A percentile compares a stretch with the other conserved stretches of the same genome.
phyloP scores from a whole-genome alignment of 805 yeast species.

The Spathaspora hagerdaliae region DNA sequence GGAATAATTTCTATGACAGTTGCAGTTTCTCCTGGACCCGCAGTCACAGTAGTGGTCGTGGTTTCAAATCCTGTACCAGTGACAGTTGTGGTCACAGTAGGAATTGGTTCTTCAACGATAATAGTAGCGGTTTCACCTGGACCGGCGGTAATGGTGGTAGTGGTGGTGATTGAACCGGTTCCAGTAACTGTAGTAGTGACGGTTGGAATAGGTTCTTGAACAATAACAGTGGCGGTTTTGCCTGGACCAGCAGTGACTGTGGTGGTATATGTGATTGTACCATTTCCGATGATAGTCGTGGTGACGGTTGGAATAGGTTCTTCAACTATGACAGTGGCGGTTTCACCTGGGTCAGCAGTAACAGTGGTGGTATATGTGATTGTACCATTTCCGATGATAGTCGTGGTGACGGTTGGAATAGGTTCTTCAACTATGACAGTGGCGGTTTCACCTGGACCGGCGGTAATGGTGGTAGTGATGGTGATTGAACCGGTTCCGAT shows the following conservation, averaged over 20 bases:
- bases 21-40: slow-evolving; percentile 14
- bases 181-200: neutral
- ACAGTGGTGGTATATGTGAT: slow-evolving; percentile 16
- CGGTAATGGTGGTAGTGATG: too few relatives aligned
- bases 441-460: slow-evolving; percentile 17
- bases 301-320: slow-evolving; percentile 14
- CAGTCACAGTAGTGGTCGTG: slow-evolving; percentile 11
- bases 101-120: slow-evolving; percentile 7
- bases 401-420: slow-evolving; percentile 11
- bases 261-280: slow-evolving; percentile 6
- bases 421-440: slow-evolving; percentile 21
- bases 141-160: slow-evolving; percentile 2
- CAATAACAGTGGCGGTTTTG: slow-evolving; percentile 15
- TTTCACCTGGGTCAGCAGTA: slow-evolving; percentile 10
- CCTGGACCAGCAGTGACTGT: slow-evolving; percentile 9
- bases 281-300: slow-evolving; percentile 13
- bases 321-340: slow-evolving; percentile 19
- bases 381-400: slow-evolving; percentile 15
- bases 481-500: too few relatives aligned
- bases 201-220: slow-evolving; percentile 5
- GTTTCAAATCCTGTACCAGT: slow-evolving; percentile 5
- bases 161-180: too few relatives aligned
- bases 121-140: slow-evolving; percentile 17
- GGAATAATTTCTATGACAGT: slow-evolving; percentile 21
- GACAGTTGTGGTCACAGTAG: slow-evolving; percentile 1